These are phyloP conservation scores for Colletotrichum chlorophyti DNA, from an alignment of 2,329 filamentous ascomycete genomes.

Conservation along the genomic window DNA sequence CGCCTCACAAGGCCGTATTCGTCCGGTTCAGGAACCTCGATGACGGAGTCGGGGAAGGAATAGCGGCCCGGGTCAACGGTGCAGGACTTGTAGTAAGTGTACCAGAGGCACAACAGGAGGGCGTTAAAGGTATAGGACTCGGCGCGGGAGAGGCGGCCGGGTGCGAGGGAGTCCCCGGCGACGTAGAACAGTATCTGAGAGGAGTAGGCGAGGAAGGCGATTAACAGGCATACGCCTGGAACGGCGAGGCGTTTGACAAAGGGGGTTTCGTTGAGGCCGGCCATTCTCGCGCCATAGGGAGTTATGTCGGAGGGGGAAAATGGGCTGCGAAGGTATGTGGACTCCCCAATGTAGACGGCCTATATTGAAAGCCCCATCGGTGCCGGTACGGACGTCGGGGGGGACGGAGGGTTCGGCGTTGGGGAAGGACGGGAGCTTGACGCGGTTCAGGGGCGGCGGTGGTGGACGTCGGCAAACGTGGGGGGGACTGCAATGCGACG, in stretches of 20 bases:
- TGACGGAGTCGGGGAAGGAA: slow-evolving; percentile 46
- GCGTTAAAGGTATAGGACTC: slow-evolving; percentile 71
- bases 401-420: neutral
- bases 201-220: slow-evolving; percentile 73
- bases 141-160: slow-evolving; percentile 62
- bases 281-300: slow-evolving; percentile 41
- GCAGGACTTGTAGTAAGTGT: slow-evolving; percentile 71
- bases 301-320: neutral
- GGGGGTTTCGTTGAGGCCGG: slow-evolving; percentile 46
- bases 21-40: slow-evolving; percentile 39
- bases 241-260: slow-evolving; percentile 66
- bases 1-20: slow-evolving; percentile 38
- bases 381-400: slow-evolving; percentile 3
- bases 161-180: slow-evolving; percentile 59
- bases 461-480: neutral
- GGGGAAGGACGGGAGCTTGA: slow-evolving; percentile 21
- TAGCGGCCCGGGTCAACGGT: slow-evolving; percentile 65
- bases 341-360: too few relatives aligned
- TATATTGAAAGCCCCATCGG: neutral
- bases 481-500: neutral
- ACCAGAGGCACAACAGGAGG: slow-evolving; percentile 69
- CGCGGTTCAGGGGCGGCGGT: slow-evolving; percentile 23
- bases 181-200: slow-evolving; percentile 75
- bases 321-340: too few relatives aligned
- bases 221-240: slow-evolving; percentile 70